A percentile compares a stretch with the other conserved stretches of the same genome.
These are phyloP conservation scores for Pythium volutum DNA, from an alignment of 352 stramenopile genomes.

Conservation along the genomic window DNA sequence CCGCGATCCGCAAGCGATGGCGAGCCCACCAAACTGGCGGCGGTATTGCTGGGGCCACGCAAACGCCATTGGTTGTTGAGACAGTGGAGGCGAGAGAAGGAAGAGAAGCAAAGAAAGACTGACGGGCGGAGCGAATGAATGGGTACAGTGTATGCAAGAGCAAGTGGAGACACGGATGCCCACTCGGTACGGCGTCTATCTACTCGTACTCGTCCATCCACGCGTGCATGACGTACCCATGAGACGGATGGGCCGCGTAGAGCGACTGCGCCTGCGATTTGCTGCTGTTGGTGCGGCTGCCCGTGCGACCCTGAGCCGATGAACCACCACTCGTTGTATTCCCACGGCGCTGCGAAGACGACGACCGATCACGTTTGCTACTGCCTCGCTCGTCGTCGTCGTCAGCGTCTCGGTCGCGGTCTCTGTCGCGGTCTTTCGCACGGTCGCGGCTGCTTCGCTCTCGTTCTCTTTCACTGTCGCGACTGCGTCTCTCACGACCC, in stretches of 20 bases:
- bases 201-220: slow-evolving; percentile 53
- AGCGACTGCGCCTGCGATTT: neutral
- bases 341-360: slow-evolving; percentile 20
- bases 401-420: slow-evolving; percentile 22
- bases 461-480: slow-evolving; percentile 21
- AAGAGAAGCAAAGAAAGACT: neutral
- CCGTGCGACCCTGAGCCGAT: neutral
- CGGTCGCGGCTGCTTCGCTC: slow-evolving; percentile 24
- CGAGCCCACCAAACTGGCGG: slow-evolving; percentile 26
- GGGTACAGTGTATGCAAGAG: neutral
- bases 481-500: slow-evolving; percentile 1
- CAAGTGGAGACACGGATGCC: too few relatives aligned
- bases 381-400: slow-evolving; percentile 23
- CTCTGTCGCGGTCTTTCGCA: slow-evolving; percentile 11
- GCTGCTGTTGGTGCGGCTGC: slow-evolving; percentile 5
- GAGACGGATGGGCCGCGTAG: slow-evolving; percentile 22
- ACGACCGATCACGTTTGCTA: slow-evolving; percentile 20
- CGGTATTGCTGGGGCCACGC: neutral
- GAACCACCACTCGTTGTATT: slow-evolving; percentile 1
- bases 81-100: too few relatives aligned
- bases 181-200: too few relatives aligned
- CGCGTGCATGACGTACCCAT: slow-evolving; percentile 64
- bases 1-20: slow-evolving; percentile 49
- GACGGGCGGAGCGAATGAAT: neutral
- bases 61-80: neutral